A percentile compares a stretch with the other conserved stretches of the same genome.
Evolutionary conservation across 441 rosid genomes (phyloP).

Genomic region (Mallotus japonicus): DNA sequence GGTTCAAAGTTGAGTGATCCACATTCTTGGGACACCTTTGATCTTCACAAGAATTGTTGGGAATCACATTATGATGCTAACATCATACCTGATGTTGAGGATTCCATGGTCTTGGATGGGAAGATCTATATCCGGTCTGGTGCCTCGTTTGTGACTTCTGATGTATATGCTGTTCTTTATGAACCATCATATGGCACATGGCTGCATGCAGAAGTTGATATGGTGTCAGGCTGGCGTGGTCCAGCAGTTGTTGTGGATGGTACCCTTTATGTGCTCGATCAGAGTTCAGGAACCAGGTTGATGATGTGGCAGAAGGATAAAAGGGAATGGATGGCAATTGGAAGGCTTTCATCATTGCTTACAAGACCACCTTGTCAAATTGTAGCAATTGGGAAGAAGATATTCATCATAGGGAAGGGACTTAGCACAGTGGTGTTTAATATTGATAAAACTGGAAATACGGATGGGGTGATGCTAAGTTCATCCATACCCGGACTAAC

Average conservation of each 20-base stretch:
- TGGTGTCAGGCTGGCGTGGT: constrained; percentile 77
- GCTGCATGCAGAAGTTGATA: constrained; percentile 59
- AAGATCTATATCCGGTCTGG: constrained; percentile 55
- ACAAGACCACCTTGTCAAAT: constrained; percentile 72
- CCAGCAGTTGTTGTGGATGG: constrained; percentile 70
- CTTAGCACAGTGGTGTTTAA: constrained; percentile 65
- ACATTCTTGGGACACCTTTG: constrained; percentile 65
- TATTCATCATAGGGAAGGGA: constrained; percentile 69
- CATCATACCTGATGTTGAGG: constrained; percentile 52
- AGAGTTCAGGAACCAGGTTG: constrained; percentile 68
- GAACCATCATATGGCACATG: constrained; percentile 52
- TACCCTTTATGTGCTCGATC: constrained; percentile 68
- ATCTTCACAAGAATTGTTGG: constrained; percentile 47
- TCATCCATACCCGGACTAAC: constrained; percentile 57
- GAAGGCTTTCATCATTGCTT: constrained; percentile 57
- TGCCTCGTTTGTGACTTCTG: constrained; percentile 34
- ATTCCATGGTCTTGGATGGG: constrained; percentile 66
- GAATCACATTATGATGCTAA: constrained; percentile 38
- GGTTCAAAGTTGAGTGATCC: constrained; percentile 45
- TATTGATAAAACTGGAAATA: constrained; percentile 44
- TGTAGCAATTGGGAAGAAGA: constrained; percentile 56
- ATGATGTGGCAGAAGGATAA: constrained; percentile 60
- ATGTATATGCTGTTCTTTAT: constrained; percentile 40
- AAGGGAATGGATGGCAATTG: constrained; percentile 62
- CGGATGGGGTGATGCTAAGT: constrained; percentile 61